Evolutionary conservation across 768 basidiomycete species (phyloP), one percentile per base, ranked within the genome.

Genomic region (Lyophyllum shimeji): DNA sequence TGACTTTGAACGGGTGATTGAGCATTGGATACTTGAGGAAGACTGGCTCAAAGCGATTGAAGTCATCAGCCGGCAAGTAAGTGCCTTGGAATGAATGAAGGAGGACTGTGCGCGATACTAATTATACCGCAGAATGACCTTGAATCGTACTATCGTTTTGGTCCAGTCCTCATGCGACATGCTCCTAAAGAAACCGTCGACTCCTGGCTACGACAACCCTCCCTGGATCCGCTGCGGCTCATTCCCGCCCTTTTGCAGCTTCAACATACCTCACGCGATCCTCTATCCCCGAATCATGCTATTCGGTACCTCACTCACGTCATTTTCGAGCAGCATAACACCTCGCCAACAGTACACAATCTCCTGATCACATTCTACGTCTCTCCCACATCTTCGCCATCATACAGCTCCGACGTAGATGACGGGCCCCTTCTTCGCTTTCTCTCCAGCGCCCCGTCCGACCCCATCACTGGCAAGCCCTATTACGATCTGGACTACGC

Each of bases 401-500:
- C 69, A 24, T 68, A 69, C 44, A 55, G 60, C 23, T 56, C 71
- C n/a, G 56, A 65, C 17, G 74, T 74, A 40, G 90, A 93, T 60
- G 91, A 93, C 58, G 90, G 82, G 2, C 84, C 87, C 9, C 77
- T 94, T 5, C 75, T 93, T 18, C 87, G 88, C 20, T 98, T 97
- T 76, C 81, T 99, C 23, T 82, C 84, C 17, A 82, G 82, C 1
- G 89, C 92, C 0, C 95, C 94, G 1, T 81, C 84, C 17, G 86
- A 98, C 68, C 88, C 93, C 0, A 69, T 90, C 27, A 93, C 91
- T 0, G 85, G 84, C 6, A 87, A 86, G 66, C 96, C 96, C 2
- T 96, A 94, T 69, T 98, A 94, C 70, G 95, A 98, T 65, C 83
- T 99, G 46, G 97, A 99, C 72, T 99, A 98, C 68, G 97, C 97